Evolutionary conservation across 768 basidiomycete genomes (phyloP).

Genomic region (Russula brevipes): DNA sequence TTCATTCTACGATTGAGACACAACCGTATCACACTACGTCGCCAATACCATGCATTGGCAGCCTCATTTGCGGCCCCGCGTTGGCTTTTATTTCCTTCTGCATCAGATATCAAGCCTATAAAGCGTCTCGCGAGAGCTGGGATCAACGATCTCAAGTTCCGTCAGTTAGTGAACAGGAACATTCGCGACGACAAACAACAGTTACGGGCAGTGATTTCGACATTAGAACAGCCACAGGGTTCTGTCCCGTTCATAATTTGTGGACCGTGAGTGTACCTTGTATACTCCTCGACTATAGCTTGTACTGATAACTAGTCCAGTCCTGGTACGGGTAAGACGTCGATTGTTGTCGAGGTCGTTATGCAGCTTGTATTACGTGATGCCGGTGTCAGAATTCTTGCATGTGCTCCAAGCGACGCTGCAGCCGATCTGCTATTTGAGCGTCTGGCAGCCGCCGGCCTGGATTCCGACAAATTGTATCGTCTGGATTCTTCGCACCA

Average conservation of each 20-base stretch:
- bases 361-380: constrained; percentile 31
- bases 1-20: constrained; percentile 51
- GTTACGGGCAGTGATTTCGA: constrained; percentile 42
- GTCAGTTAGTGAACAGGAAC: constrained; percentile 38
- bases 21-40: constrained; percentile 50
- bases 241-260: constrained; percentile 56
- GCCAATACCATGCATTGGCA: constrained; percentile 57
- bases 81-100: constrained; percentile 47
- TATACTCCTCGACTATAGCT: background rate
- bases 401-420: constrained; percentile 36
- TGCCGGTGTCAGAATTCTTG: constrained; percentile 30
- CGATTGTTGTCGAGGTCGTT: constrained; percentile 36
- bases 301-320: constrained; percentile 24
- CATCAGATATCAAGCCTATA: constrained; percentile 30
- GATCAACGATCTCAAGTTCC: constrained; percentile 2
- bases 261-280: constrained; percentile 47
- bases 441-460: constrained; percentile 25
- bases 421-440: constrained; percentile 34
- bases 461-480: constrained; percentile 38
- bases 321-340: constrained; percentile 40
- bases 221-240: constrained; percentile 41
- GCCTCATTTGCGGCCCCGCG: constrained; percentile 38
- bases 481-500: constrained; percentile 46
- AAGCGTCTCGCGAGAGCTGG: constrained; percentile 20
- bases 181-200: constrained; percentile 47